Percentiles rank a stretch among this genome's conserved stretches.
These are phyloP conservation scores for Asterochloris sp. DNA, from an alignment of 139 green algal genomes.

Conservation along the genomic window DNA sequence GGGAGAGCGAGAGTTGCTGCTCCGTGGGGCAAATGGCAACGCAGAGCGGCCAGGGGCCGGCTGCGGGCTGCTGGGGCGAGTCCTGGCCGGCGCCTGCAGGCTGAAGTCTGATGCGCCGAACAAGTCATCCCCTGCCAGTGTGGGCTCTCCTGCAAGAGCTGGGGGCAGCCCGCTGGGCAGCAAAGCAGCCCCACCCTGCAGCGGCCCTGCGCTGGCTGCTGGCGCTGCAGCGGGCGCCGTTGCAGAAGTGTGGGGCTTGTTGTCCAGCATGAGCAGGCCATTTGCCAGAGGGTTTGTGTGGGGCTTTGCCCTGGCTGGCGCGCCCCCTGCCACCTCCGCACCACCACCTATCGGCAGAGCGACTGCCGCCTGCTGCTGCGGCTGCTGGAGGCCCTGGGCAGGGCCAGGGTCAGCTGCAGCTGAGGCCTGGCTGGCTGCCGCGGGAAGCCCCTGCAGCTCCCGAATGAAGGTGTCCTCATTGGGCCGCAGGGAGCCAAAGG, in stretches of 20 bases:
- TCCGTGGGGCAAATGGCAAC: background rate
- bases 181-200: background rate
- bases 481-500: conserved; percentile 45
- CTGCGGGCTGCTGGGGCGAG: background rate
- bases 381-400: conserved; percentile 9
- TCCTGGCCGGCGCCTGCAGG: background rate
- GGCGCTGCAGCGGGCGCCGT: background rate
- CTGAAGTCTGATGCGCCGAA: background rate
- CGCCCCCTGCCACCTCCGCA: too few relatives aligned
- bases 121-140: conserved; percentile 6
- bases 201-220: background rate
- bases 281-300: too few relatives aligned
- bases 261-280: too few relatives aligned
- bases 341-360: too few relatives aligned
- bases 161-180: background rate
- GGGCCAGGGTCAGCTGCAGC: background rate
- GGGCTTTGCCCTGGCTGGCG: too few relatives aligned
- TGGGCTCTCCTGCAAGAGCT: background rate
- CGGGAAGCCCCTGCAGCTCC: conserved; percentile 30
- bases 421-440: background rate
- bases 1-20: background rate
- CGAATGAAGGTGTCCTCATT: conserved; percentile 48
- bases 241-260: background rate
- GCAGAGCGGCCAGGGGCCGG: background rate
- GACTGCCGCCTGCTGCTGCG: too few relatives aligned